These are phyloP conservation scores for Bolboschoenus planiculmis DNA, from an alignment of 176 grass and related monocot genomes.

Conservation along the genomic window DNA sequence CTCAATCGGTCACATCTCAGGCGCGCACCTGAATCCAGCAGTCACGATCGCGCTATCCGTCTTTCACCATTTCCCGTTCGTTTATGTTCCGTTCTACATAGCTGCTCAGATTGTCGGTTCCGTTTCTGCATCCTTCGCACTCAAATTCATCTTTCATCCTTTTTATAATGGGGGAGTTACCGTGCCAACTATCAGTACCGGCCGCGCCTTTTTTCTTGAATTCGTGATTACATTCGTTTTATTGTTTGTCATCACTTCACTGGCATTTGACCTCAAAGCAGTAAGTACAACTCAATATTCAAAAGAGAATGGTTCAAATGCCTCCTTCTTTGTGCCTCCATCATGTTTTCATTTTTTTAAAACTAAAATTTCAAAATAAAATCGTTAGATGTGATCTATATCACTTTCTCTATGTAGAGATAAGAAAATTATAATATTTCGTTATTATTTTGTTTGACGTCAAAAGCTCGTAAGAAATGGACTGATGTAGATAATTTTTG, in stretches of 20 bases:
- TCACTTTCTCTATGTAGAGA: too few species aligned
- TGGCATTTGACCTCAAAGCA: slow-evolving; percentile 18
- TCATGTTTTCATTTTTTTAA: too few species aligned
- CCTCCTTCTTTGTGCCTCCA: too few species aligned
- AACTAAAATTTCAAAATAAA: too few species aligned
- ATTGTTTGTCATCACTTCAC: slow-evolving; percentile 3
- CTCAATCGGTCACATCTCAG: slow-evolving; percentile 55
- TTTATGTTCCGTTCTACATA: slow-evolving; percentile 40
- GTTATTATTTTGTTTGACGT: too few species aligned
- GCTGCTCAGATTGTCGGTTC: slow-evolving; percentile 43
- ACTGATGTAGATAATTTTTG: too few species aligned
- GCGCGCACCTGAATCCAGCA: slow-evolving; percentile 64
- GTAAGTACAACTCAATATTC: too few species aligned
- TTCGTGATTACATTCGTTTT: slow-evolving; percentile 19
- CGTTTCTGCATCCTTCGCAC: slow-evolving; percentile 38
- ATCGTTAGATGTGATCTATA: too few species aligned
- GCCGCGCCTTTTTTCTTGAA: slow-evolving; percentile 15
- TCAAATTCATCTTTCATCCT: slow-evolving; percentile 50
- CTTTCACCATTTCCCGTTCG: slow-evolving; percentile 44
- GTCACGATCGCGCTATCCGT: slow-evolving; percentile 47
- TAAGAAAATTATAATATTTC: too few species aligned
- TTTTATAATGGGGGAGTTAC: slow-evolving; percentile 41
- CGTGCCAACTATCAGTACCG: slow-evolving; percentile 31
- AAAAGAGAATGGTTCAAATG: too few species aligned
- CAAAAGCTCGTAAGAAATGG: too few species aligned